These are phyloP conservation scores for Chaetomiaceae sp. DNA, from an alignment of 2,329 filamentous ascomycete species.

Conservation along the genomic window DNA sequence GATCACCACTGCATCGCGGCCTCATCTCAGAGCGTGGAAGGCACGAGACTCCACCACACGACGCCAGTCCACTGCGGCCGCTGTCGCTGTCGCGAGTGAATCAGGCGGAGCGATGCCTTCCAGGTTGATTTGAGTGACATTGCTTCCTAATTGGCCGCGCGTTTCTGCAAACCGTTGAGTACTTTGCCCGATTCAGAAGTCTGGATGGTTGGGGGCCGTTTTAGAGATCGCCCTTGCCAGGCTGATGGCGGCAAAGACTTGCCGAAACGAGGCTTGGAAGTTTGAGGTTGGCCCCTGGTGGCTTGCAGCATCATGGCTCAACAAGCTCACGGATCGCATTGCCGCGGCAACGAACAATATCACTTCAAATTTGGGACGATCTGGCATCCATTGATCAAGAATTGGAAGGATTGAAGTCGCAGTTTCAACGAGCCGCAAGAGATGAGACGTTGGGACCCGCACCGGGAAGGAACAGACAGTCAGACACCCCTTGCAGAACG, in stretches of 20 bases:
- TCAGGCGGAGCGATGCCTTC: too few species aligned
- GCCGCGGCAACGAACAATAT: too few species aligned
- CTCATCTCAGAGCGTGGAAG: neutral
- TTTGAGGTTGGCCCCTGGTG: neutral
- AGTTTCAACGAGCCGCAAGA: neutral
- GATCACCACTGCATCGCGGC: neutral
- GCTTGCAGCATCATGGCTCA: neutral
- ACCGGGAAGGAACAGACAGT: neutral
- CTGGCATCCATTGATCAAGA: too few species aligned
- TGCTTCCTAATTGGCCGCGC: too few species aligned
- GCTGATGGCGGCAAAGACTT: neutral
- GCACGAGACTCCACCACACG: too few species aligned
- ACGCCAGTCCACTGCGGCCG: too few species aligned
- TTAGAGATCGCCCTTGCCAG: neutral
- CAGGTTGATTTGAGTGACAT: too few species aligned
- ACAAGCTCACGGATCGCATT: neutral
- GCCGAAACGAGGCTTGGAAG: slow-evolving; percentile 2
- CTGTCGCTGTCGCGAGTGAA: too few species aligned
- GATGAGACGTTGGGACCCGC: neutral
- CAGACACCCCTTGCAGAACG: too few species aligned
- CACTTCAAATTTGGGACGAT: too few species aligned
- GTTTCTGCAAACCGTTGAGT: too few species aligned
- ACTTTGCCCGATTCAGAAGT: neutral
- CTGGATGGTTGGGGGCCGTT: neutral
- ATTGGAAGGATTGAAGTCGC: neutral